Evolutionary conservation across 768 basidiomycete genomes (phyloP).

Genomic region (Gloeostereum incarnatum): DNA sequence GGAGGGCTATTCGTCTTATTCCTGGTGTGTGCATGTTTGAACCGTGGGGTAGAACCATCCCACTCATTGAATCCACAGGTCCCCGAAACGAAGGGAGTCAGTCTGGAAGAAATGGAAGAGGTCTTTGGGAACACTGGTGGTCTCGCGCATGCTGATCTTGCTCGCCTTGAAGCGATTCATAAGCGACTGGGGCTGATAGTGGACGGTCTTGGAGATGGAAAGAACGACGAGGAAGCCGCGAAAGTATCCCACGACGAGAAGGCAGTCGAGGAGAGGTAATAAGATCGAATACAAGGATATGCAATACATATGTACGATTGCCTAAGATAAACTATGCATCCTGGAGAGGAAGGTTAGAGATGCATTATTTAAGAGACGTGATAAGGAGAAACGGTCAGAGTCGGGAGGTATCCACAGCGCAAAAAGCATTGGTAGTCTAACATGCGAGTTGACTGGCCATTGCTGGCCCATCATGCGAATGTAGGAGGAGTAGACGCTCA

Average conservation of each 20-base stretch:
- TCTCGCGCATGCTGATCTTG: slow-evolving; percentile 46
- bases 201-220: slow-evolving; percentile 7
- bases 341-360: no score
- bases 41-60: no score
- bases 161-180: slow-evolving; percentile 39
- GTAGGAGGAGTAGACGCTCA: slow-evolving; percentile 3
- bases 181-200: slow-evolving; percentile 50
- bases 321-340: no score
- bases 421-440: slow-evolving; percentile 39
- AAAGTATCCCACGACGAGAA: slow-evolving; percentile 8
- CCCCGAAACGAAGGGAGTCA: slow-evolving; percentile 67
- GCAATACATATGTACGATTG: no score
- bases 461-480: slow-evolving; percentile 26
- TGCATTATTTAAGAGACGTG: no score
- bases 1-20: slow-evolving; percentile 61
- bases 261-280: background rate
- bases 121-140: slow-evolving; percentile 55
- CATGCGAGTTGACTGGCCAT: slow-evolving; percentile 37
- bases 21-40: slow-evolving; percentile 34
- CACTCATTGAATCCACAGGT: slow-evolving; percentile 22
- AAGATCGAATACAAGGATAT: no score
- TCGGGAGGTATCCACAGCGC: slow-evolving; percentile 31
- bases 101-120: slow-evolving; percentile 74
- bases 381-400: no score
- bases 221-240: slow-evolving; percentile 9